Conservation (phyloP, 2,329 filamentous ascomycete genomes). For the Colletotrichum somersetense region DNA sequence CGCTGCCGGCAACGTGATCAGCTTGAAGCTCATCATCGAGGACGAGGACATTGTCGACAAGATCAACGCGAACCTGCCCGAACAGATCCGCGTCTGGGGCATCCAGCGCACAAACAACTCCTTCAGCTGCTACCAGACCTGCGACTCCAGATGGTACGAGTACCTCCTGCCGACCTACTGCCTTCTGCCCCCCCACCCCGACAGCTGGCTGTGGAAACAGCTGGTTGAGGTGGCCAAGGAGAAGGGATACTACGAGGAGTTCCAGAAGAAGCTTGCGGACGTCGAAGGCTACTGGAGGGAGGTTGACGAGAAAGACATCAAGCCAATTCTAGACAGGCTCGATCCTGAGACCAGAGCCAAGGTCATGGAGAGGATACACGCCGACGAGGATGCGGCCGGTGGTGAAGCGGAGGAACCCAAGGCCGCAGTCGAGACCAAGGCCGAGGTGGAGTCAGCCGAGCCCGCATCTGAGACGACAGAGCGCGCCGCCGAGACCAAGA, state of each 20-base stretch:
- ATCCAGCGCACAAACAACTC: slow-evolving; percentile 89
- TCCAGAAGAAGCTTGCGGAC: slow-evolving; percentile 78
- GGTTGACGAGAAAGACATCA: slow-evolving; percentile 84
- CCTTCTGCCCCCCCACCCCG: slow-evolving; percentile 91
- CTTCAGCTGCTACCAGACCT: slow-evolving; percentile 95
- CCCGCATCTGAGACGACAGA: slow-evolving; percentile 37
- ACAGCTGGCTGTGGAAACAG: slow-evolving; percentile 86
- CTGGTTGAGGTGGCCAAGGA: slow-evolving; percentile 83
- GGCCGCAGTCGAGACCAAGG: slow-evolving; percentile 43
- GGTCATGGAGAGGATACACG: slow-evolving; percentile 73
- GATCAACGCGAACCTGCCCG: slow-evolving; percentile 87
- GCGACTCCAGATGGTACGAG: slow-evolving; percentile 97
- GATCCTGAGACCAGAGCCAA: slow-evolving; percentile 73
- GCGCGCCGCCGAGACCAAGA: slow-evolving; percentile 33
- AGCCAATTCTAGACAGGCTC: slow-evolving; percentile 73
- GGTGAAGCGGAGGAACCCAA: slow-evolving; percentile 45
- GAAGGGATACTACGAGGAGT: slow-evolving; percentile 77
- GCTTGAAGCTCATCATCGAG: slow-evolving; percentile 94
- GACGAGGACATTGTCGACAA: slow-evolving; percentile 88
- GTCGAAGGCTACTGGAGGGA: slow-evolving; percentile 85
- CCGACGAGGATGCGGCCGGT: slow-evolving; percentile 43
- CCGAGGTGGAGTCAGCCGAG: slow-evolving; percentile 41
- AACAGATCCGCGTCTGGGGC: slow-evolving; percentile 96
- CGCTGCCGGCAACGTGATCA: slow-evolving; percentile 94
- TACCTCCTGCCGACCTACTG: slow-evolving; percentile 95